These are phyloP conservation scores for Hyparrhenia diplandra DNA, from an alignment of 176 grass and related monocot species.

Conservation along the genomic window DNA sequence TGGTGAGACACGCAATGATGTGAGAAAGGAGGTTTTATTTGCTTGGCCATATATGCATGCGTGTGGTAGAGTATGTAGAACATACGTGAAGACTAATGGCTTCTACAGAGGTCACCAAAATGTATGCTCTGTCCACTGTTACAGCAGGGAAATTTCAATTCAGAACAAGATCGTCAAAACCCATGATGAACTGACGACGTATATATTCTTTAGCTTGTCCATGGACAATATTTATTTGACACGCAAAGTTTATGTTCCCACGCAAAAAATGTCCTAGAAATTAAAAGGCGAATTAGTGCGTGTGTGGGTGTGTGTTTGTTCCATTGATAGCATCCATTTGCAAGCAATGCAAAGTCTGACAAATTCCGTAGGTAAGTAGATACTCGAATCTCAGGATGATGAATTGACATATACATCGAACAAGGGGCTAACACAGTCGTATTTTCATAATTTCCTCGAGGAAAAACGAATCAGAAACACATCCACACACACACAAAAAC, in stretches of 20 bases:
- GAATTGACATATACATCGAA: too few relatives aligned
- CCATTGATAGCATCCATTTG: background rate
- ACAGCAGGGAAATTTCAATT: background rate
- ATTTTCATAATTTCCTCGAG: too few relatives aligned
- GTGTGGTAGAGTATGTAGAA: background rate
- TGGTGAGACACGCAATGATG: background rate
- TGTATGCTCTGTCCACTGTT: background rate
- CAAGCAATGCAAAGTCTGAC: background rate
- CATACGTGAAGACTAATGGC: background rate
- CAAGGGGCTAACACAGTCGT: too few relatives aligned
- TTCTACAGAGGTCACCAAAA: background rate
- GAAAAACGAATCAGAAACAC: too few relatives aligned
- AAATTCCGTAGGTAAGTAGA: background rate
- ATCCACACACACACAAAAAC: too few relatives aligned
- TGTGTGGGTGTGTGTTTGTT: background rate
- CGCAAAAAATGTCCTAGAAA: background rate
- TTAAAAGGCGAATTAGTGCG: background rate
- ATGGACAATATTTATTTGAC: background rate
- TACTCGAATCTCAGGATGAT: background rate
- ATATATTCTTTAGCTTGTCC: background rate
- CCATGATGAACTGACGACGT: background rate
- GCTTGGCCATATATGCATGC: background rate
- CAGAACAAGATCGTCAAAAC: background rate
- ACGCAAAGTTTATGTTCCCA: background rate
- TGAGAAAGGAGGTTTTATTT: background rate